Conservation (phyloP, 2,329 filamentous ascomycete species). For the Fusarium sublunatum region DNA sequence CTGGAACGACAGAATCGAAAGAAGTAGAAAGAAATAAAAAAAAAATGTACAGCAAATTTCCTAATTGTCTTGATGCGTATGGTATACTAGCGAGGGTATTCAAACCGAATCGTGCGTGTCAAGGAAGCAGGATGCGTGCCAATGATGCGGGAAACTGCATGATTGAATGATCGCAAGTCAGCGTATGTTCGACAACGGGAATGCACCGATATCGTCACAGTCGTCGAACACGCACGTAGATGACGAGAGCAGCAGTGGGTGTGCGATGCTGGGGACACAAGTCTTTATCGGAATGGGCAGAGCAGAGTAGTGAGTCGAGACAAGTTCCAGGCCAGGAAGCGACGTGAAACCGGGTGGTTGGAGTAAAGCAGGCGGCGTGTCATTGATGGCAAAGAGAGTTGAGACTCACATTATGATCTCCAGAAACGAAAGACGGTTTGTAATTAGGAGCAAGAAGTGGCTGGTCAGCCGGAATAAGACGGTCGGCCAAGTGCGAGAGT, state of each 20-base stretch:
- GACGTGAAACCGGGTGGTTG: conserved; percentile 46
- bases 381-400: conserved; percentile 46
- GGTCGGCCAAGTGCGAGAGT: conserved; percentile 38
- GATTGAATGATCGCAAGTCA: conserved; percentile 39
- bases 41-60: conserved; percentile 31
- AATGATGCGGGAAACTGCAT: conserved; percentile 47
- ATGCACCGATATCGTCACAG: conserved; percentile 29
- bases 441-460: conserved; percentile 45
- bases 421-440: conserved; percentile 41
- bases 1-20: conserved; percentile 22
- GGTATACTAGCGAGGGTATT: conserved; percentile 37
- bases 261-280: conserved; percentile 29
- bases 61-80: conserved; percentile 32
- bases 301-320: conserved; percentile 17
- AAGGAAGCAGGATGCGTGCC: conserved; percentile 39
- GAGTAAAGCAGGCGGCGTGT: conserved; percentile 45
- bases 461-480: conserved; percentile 42
- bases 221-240: conserved; percentile 27
- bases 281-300: conserved; percentile 36
- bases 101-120: conserved; percentile 39
- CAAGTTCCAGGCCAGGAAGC: conserved; percentile 11
- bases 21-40: not conserved
- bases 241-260: conserved; percentile 7
- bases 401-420: conserved; percentile 54
- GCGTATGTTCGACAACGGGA: conserved; percentile 25